Evolutionary conservation across 2,329 filamentous ascomycete species (phyloP), one percentile per base, ranked within the genome.

Genomic region (Aspergillus melleus): DNA sequence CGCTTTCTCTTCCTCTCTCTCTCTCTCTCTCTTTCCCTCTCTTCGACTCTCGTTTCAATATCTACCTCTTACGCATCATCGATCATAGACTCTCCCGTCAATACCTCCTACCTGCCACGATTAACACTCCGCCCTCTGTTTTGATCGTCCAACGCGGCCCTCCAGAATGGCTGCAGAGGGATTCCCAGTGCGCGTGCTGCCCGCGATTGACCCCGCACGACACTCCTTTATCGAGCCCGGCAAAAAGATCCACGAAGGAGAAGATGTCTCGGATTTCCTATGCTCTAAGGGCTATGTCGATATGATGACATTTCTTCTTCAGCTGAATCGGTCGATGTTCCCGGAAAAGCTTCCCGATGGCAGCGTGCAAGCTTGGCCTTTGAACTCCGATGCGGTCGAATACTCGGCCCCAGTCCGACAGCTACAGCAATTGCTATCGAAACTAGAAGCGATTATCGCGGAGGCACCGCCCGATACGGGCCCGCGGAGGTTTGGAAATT

Each of bases 401-500:
- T 79, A 76, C 72, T 83, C 86, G 42, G 79, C 83, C 1, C 83
- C 88, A 0, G 83, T 96, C 20, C 79, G 80, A 54, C 83, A 81
- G 10, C 79, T 98, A 20, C 87, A 88, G 73, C 73, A 79, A 10
- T 80, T 99, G 39, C 78, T 98, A 16, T 77, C 81, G 6, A 84
- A 81, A 52, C 80, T 96, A 14, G 84, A 86, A 54, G 77, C 77
- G 9, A 83, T 96, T 53, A 86, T 96, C 54, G 85, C 89, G 16
- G 87, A 93, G 70, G 90, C 88, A 0, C 94, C 93, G 1, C 94
- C 94, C 0, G 90, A 96, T 68, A 86, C 87, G 6, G 93, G 93
- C 14, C 93, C 94, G 19, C 84, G 94, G 55, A 84, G 95, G 63
- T 99, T 98, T 73, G 95, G 95, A 36, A 99, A 99, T 73, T 81